Evolutionary conservation across 2,329 filamentous ascomycete species (phyloP), one percentile per base, ranked within the genome.

Genomic region (Colletotrichum musicola): DNA sequence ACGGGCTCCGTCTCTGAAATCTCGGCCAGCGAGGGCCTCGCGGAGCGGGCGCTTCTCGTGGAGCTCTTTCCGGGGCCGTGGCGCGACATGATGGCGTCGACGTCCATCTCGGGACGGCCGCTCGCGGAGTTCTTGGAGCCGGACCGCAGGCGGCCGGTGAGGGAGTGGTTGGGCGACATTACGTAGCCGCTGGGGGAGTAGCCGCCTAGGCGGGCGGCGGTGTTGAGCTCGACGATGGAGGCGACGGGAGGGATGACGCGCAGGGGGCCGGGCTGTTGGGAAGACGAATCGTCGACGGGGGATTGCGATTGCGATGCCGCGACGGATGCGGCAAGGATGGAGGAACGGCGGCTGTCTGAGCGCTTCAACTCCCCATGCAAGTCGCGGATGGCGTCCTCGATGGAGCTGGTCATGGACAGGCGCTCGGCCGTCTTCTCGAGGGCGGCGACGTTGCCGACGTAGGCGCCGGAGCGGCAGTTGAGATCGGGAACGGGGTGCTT

Each of bases 371-470:
- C 90, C 69, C 89, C 84, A 78, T 93, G 90, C 72, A 93, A 84
- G 75, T 91, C 89, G 68, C 91, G 88, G 74, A 94, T 95, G 73
- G 93, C 92, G 81, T 92, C 89, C 74, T 92, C 92, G 75, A 94
- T 92, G 70, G 92, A 93, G 71, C 90, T 92, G 64, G 89, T 90
- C 82, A 88, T 87, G 73, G 91, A 93, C 78, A 95, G 84, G 72
- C 89, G 87, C 79, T 94, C 92, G 56, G 92, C 92, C 12, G 89
- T 91, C 72, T 91, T 90, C 79, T 95, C 92, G 71, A 95, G 87
- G 57, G 90, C 88, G 72, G 90, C 89, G 71, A 95, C 90, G 81
- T 92, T 94, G 76, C 85, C 86, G 18, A 86, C 81, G 76, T 88
- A 90, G 38, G 88, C 88, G 27, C 87, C 88, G 66, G 90, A 87